Conservation (phyloP, 2,329 filamentous ascomycete species). For the Ceratocystis ficicola region DNA sequence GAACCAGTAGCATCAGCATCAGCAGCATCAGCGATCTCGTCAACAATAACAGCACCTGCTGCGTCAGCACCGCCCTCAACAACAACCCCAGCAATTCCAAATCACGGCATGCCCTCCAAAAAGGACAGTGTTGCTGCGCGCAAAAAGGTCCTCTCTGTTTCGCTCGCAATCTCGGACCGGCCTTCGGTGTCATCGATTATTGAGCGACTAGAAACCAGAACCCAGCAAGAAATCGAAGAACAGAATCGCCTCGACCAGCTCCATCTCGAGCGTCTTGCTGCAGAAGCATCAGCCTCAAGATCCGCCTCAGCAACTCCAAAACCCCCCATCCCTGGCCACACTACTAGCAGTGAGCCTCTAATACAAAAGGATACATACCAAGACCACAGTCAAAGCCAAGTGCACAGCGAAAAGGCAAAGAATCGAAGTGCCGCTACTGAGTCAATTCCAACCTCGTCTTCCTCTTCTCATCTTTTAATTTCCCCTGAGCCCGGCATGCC, state of each 20-base stretch:
- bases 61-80: background rate
- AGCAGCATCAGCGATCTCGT: background rate
- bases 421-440: background rate
- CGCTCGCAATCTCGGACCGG: slow-evolving; percentile 16
- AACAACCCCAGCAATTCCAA: background rate
- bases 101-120: background rate
- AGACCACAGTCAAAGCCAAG: background rate
- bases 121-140: slow-evolving; percentile 9
- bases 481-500: slow-evolving; percentile 14
- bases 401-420: background rate
- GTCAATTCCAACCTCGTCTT: slow-evolving; percentile 5
- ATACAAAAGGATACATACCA: background rate
- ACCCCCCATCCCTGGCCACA: background rate
- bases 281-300: background rate
- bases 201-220: slow-evolving; percentile 17
- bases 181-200: slow-evolving; percentile 17
- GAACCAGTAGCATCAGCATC: background rate
- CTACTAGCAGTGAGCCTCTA: background rate
- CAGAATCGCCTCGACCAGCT: slow-evolving; percentile 15
- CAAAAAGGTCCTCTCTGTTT: slow-evolving; percentile 20
- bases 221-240: slow-evolving; percentile 21
- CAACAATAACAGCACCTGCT: background rate
- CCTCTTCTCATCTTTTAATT: background rate
- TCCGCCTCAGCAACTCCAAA: background rate
- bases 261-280: slow-evolving; percentile 12